A percentile compares a stretch with the other conserved stretches of the same genome.
These are phyloP conservation scores for Phytophthora lateralis DNA, from an alignment of 352 stramenopile species.

Conservation along the genomic window DNA sequence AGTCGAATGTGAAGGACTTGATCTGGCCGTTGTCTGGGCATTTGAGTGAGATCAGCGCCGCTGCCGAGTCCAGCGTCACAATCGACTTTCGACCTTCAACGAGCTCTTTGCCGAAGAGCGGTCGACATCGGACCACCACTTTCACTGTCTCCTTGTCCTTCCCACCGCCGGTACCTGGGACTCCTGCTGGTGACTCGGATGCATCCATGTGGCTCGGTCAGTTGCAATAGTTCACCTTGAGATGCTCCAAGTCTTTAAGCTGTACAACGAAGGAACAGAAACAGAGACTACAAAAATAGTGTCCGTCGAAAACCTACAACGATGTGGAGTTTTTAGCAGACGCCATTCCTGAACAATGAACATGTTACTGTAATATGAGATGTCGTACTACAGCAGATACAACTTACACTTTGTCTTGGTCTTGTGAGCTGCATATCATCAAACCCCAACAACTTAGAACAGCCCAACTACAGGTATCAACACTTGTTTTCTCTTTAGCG, in stretches of 20 bases:
- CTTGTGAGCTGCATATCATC: background rate
- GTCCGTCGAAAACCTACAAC: conserved; percentile 1
- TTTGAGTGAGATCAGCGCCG: conserved; percentile 73
- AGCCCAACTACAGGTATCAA: background rate
- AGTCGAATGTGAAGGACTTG: conserved; percentile 92
- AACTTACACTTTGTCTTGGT: background rate
- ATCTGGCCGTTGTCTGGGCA: conserved; percentile 75
- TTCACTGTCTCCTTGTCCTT: conserved; percentile 89
- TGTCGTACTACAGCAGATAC: background rate
- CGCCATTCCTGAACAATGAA: background rate
- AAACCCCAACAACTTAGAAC: too few relatives aligned
- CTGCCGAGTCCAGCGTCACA: conserved; percentile 73
- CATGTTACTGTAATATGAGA: background rate
- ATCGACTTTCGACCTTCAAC: conserved; percentile 85
- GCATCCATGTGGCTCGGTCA: conserved; percentile 18
- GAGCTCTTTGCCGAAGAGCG: conserved; percentile 86
- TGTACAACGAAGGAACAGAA: background rate
- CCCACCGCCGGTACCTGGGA: conserved; percentile 7
- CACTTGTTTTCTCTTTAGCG: conserved; percentile 2
- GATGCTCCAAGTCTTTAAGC: background rate
- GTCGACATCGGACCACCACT: conserved; percentile 88
- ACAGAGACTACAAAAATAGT: conserved; percentile 29
- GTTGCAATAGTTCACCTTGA: background rate
- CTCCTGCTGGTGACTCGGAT: conserved; percentile 19
- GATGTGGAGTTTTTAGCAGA: conserved; percentile 19